Percentiles rank a stretch among this genome's conserved stretches.
phyloP scores from a whole-genome alignment of 176 grass and related monocot genomes.

The Secale cereale region DNA sequence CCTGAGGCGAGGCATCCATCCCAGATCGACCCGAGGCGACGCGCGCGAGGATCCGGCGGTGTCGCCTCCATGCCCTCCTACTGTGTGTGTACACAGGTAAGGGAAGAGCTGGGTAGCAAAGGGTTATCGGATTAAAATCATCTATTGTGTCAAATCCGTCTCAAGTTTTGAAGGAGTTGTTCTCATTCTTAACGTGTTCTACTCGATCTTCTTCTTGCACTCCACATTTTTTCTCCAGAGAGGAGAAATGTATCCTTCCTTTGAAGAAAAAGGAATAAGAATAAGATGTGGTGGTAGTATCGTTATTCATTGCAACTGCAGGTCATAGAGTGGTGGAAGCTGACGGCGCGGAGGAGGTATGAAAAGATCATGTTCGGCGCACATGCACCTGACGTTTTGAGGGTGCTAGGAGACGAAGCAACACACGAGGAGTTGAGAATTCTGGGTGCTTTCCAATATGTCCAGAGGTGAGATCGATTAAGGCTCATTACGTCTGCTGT shows the following conservation, averaged over 20 bases:
- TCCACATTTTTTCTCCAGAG: too few relatives aligned
- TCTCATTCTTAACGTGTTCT: too few relatives aligned
- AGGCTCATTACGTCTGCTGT: too few relatives aligned
- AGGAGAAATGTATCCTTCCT: too few relatives aligned
- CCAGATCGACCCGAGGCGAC: too few relatives aligned
- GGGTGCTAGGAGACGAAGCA: conserved; percentile 53
- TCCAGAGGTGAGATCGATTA: conserved; percentile 41
- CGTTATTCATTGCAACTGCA: not conserved
- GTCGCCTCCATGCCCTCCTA: too few relatives aligned
- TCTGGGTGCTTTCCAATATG: conserved; percentile 71
- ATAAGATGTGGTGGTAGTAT: too few relatives aligned
- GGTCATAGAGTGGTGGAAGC: conserved; percentile 35
- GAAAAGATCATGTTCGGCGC: conserved; percentile 55
- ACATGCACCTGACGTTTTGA: conserved; percentile 68
- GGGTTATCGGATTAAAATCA: conserved; percentile 63
- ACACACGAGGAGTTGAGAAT: conserved; percentile 60
- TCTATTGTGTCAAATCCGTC: conserved; percentile 49
- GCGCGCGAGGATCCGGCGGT: too few relatives aligned
- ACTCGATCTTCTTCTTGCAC: not conserved
- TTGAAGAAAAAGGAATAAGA: too few relatives aligned
- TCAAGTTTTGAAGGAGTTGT: conserved; percentile 43
- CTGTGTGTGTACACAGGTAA: conserved; percentile 32
- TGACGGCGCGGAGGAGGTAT: conserved; percentile 42
- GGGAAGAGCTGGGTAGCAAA: conserved; percentile 54
- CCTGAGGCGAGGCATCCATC: too few relatives aligned